phyloP scores from a whole-genome alignment of 2,329 filamentous ascomycete genomes.

The Epichloe sp. region DNA sequence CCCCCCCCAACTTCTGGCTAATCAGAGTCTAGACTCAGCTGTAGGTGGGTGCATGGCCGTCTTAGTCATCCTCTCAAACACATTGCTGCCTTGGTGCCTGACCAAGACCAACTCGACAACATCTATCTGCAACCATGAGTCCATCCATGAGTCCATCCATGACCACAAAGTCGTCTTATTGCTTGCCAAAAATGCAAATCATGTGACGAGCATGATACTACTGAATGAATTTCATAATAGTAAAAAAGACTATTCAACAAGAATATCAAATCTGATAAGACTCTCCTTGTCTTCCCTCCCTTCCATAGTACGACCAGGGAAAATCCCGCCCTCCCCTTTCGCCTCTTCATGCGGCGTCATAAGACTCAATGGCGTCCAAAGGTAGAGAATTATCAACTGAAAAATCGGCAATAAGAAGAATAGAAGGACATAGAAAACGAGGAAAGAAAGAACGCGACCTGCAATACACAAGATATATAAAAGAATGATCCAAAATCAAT shows the following conservation, averaged over 20 bases:
- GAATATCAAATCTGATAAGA: conserved; percentile 3
- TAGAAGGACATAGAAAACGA: neutral
- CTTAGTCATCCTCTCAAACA: neutral
- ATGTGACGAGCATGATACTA: no score
- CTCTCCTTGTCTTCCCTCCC: neutral
- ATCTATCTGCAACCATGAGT: no score
- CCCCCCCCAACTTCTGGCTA: neutral
- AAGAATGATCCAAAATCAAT: neutral
- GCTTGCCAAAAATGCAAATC: no score
- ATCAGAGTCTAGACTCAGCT: neutral
- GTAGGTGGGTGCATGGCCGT: neutral
- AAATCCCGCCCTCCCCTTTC: neutral
- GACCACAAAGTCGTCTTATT: no score
- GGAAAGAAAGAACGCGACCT: neutral
- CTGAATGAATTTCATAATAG: neutral
- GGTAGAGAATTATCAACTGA: neutral
- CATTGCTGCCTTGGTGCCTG: conserved; percentile 2
- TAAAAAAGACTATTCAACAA: conserved; percentile 4
- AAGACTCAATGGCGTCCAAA: neutral
- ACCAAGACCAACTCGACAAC: neutral
- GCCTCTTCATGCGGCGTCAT: neutral
- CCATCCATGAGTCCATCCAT: no score
- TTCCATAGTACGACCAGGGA: neutral
- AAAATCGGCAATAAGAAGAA: neutral
- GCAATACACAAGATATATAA: neutral